phyloP scores from a whole-genome alignment of 2,329 filamentous ascomycete species.

The Lasiodiplodia sp. region DNA sequence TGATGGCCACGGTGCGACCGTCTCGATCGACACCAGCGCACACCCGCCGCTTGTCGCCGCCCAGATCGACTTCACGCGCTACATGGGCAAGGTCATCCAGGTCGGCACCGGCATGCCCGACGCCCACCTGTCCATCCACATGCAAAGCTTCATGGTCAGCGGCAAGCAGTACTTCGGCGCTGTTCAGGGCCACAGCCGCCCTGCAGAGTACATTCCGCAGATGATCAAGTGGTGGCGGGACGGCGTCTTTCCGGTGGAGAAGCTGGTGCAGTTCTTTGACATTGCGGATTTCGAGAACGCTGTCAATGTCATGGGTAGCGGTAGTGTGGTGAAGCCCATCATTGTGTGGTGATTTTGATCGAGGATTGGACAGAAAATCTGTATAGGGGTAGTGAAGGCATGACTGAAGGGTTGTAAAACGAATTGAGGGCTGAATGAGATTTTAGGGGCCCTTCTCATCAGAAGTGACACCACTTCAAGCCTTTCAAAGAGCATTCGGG shows the following conservation, averaged over 20 bases:
- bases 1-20: constrained; percentile 45
- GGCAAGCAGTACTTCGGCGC: constrained; percentile 59
- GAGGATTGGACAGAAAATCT: neutral
- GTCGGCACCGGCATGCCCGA: constrained; percentile 55
- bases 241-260: constrained; percentile 24
- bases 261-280: constrained; percentile 25
- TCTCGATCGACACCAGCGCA: constrained; percentile 59
- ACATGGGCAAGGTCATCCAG: constrained; percentile 57
- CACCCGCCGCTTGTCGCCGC: constrained; percentile 50
- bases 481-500: neutral
- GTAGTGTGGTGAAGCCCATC: constrained; percentile 26
- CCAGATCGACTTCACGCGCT: constrained; percentile 51
- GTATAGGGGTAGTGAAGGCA: too few relatives aligned
- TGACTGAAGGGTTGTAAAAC: neutral
- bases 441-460: neutral
- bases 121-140: constrained; percentile 49
- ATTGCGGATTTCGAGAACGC: constrained; percentile 18
- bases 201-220: constrained; percentile 33
- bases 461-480: neutral
- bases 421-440: neutral
- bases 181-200: constrained; percentile 52
- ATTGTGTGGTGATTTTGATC: constrained; percentile 19
- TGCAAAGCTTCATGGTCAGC: constrained; percentile 56
- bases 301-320: constrained; percentile 20
- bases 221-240: constrained; percentile 26